A percentile compares a stretch with the other conserved stretches of the same genome.
Conservation (phyloP, 1,284 basidiomycete genomes). For the Ganoderma sinense region DNA sequence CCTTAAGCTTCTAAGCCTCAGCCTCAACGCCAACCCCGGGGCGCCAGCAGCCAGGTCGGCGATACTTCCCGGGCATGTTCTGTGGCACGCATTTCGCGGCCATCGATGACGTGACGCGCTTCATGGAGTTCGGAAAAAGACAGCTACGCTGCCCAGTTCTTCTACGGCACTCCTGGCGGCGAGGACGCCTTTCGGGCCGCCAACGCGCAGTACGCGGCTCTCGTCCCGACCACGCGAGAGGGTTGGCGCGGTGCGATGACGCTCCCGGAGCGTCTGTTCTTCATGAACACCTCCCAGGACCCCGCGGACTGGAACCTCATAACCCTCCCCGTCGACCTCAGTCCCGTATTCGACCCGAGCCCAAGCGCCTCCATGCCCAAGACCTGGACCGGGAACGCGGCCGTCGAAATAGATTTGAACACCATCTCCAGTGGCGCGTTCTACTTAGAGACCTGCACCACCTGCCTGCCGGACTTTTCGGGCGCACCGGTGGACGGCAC, state of each 20-base stretch:
- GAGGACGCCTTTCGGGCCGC: conserved; percentile 19
- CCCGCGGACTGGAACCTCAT: conserved; percentile 21
- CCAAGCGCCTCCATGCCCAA: background rate
- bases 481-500: background rate
- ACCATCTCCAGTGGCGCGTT: conserved; percentile 18
- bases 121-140: conserved; percentile 29
- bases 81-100: conserved; percentile 26
- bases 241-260: conserved; percentile 30
- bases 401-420: conserved; percentile 18
- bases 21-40: conserved; percentile 26
- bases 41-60: conserved; percentile 13
- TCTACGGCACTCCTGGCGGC: conserved; percentile 21
- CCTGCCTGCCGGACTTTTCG: conserved; percentile 13
- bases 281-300: conserved; percentile 10
- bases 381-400: background rate
- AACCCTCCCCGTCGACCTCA: conserved; percentile 17
- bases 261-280: conserved; percentile 23
- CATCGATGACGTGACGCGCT: conserved; percentile 17
- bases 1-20: too few relatives aligned
- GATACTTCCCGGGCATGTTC: conserved; percentile 28
- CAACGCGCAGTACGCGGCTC: conserved; percentile 26
- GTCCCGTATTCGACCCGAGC: background rate
- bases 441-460: conserved; percentile 20
- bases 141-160: conserved; percentile 30
- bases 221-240: conserved; percentile 21